Evolutionary conservation across 2,329 filamentous ascomycete genomes (phyloP), one percentile per base, ranked within the genome.

Genomic region (Neofusicoccum parvum): DNA sequence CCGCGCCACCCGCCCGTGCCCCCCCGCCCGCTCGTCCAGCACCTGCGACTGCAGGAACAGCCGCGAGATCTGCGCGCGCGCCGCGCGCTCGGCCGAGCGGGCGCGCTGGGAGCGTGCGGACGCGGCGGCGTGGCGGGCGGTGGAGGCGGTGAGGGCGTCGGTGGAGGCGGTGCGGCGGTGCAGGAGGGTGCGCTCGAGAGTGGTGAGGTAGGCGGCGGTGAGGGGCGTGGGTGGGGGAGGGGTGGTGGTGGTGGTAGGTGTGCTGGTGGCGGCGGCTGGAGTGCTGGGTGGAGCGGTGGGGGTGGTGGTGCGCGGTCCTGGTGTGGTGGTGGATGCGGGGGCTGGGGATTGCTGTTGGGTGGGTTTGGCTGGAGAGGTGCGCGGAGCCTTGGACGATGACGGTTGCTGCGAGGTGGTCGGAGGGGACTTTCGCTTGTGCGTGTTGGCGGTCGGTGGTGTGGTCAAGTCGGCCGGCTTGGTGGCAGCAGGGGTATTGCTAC

Each of bases 41-140:
- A 60, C 56, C 17, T 48, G 56, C 15, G 27, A 20, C 32, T 60
- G 56, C 56, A 48, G 9, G 41, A 48, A 60, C 23, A 60, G 43
- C 27, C 5, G 12, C 9, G 41, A 46, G 9, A 60, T 36, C 41
- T 46, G 41, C 27, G 41, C 5, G 15, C 32, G 43, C 1, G 43
- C 27, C 27, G 32, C 27, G 41, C 41, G 41, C 27, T 60, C 56
- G 9, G 56, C 56, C 10, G 23, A 34, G 41, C 56, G 56, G 12
- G 56, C 43, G 41, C 41, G 56, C 2, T 5, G 6, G 41, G 41
- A 15, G 41, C 2, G 41, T 2, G 41, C 27, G 27, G 3, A 3
- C 10, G 41, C 41, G n/a, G n/a, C n/a, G n/a, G n/a, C 10, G 41
- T 45, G 41, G 12, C n/a, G 41, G 2, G 12, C 41, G 27, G 27